Conservation (phyloP, 345 rosid species). For the Gossypium thurberi region DNA sequence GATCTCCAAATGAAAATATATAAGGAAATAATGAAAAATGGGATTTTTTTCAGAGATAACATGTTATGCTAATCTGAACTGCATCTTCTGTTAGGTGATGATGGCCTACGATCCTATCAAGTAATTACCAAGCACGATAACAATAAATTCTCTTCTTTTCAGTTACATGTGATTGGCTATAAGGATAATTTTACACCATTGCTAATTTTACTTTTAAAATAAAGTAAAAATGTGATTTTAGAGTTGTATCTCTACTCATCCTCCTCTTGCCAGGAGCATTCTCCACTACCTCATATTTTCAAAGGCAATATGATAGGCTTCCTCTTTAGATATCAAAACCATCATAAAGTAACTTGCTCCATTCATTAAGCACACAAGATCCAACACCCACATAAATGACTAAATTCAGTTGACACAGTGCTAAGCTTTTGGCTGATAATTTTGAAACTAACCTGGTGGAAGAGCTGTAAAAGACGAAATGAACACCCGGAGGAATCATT, state of each 20-base stretch:
- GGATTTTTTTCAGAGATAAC: not conserved
- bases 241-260: not conserved
- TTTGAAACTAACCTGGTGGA: constrained; percentile 47
- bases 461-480: constrained; percentile 75
- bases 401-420: not conserved
- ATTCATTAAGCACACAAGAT: not conserved
- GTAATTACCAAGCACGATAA: not conserved
- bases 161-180: not conserved
- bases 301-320: not conserved
- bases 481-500: constrained; percentile 95
- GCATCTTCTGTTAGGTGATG: not conserved
- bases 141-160: not conserved
- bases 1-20: not conserved
- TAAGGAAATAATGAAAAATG: not conserved
- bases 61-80: not conserved
- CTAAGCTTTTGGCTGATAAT: not conserved
- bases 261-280: not conserved
- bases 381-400: not conserved
- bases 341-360: not conserved
- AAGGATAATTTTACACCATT: not conserved
- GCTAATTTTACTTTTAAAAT: not conserved
- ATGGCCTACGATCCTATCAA: not conserved
- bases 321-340: not conserved
- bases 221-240: not conserved
- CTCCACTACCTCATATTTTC: not conserved